phyloP scores from a whole-genome alignment of 176 grass and related monocot genomes.

The Musa schizocarpa region DNA sequence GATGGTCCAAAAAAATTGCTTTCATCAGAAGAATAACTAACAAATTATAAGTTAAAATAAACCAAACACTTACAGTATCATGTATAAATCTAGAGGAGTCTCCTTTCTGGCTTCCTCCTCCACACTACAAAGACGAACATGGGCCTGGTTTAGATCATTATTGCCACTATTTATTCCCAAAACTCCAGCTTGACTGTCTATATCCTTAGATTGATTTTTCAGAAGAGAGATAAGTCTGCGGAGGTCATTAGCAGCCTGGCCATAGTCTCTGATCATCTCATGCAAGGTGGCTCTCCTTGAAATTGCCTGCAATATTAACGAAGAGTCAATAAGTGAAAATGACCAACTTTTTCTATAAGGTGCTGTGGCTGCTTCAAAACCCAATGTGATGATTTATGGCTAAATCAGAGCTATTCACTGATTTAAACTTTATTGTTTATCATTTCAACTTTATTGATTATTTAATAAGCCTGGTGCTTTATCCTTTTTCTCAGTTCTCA shows the following conservation, averaged over 20 bases:
- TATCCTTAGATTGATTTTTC: constrained; percentile 45
- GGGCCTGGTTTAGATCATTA: constrained; percentile 46
- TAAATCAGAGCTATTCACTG: neutral
- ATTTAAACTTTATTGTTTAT: no score
- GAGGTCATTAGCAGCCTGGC: constrained; percentile 67
- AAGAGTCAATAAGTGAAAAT: neutral
- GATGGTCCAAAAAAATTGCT: neutral
- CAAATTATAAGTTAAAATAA: neutral
- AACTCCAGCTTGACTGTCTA: constrained; percentile 33
- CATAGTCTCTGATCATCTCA: constrained; percentile 69
- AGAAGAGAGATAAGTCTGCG: constrained; percentile 56
- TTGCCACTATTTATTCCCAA: constrained; percentile 29
- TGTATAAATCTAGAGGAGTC: constrained; percentile 52
- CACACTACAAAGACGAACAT: constrained; percentile 43
- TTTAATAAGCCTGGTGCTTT: neutral
- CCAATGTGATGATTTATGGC: neutral
- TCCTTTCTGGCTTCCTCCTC: constrained; percentile 54
- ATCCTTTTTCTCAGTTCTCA: neutral
- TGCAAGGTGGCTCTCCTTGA: constrained; percentile 85
- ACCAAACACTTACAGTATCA: constrained; percentile 72
- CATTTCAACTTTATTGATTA: no score
- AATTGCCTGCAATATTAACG: constrained; percentile 48
- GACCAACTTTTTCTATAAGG: neutral
- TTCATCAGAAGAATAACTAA: neutral
- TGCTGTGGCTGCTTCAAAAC: neutral